Conservation (phyloP, 768 basidiomycete genomes). For the Coprinopsis strossmayeri region DNA sequence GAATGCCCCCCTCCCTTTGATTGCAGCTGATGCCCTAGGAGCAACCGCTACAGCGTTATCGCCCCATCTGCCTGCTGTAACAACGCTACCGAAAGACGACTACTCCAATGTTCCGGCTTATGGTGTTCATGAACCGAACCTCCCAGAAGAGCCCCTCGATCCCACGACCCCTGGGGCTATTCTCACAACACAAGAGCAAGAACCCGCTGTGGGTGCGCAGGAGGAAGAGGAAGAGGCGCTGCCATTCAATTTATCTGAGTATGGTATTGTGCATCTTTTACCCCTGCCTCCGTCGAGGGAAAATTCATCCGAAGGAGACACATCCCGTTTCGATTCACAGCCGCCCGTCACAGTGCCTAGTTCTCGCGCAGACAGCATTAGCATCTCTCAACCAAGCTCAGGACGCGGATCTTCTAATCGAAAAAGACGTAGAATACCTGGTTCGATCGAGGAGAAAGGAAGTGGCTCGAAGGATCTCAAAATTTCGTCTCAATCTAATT, state of each 20-base stretch:
- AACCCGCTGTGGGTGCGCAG: slow-evolving; percentile 9
- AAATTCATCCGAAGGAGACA: slow-evolving; percentile 11
- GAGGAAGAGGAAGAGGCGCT: slow-evolving; percentile 4
- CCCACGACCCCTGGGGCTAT: too few species aligned
- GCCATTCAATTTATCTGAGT: slow-evolving; percentile 34
- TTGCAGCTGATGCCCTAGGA: slow-evolving; percentile 9
- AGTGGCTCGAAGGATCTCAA: too few species aligned
- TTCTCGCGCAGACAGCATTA: background rate
- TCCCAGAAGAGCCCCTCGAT: background rate
- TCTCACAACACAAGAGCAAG: slow-evolving; percentile 8
- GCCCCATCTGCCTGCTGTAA: background rate
- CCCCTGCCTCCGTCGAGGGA: slow-evolving; percentile 21
- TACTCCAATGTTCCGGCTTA: too few species aligned
- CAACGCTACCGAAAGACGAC: background rate
- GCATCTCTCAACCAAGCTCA: background rate
- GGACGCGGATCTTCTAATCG: background rate
- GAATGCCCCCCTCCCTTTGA: slow-evolving; percentile 12
- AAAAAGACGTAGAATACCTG: too few species aligned
- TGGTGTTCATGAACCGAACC: background rate
- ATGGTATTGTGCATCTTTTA: slow-evolving; percentile 35
- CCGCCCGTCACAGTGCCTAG: background rate
- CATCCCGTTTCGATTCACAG: background rate
- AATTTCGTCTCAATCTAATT: background rate
- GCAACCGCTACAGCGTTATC: slow-evolving; percentile 11
- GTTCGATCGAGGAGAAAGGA: too few species aligned